Base-by-base conservation (phyloP, 2,329 filamentous ascomycete genomes). In the Arthrinium phaeospermum region DNA sequence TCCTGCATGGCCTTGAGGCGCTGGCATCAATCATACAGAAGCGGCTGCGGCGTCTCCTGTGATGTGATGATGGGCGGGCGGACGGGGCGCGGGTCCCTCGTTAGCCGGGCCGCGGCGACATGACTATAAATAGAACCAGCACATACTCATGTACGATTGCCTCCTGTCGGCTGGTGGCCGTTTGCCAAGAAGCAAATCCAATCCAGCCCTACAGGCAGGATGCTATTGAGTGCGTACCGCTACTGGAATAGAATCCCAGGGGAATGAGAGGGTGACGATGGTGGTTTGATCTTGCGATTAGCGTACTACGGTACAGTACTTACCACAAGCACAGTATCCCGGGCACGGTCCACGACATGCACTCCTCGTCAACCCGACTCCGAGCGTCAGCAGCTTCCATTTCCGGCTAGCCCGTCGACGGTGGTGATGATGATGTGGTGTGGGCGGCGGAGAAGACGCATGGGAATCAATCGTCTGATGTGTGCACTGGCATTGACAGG, bases 381-480 rank as follows among this genome's bases (percentile, higher is more conserved):
- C 51, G 19, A 14, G 34, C n/a, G 57, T 64, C 34, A 64, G 57
- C 57, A 64, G 34, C 57, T 64, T 64, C 57, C 34, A n/a, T 24
- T 64, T 41, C 34, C 34, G 57, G 57, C 57, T 64, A 64, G 19
- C 30, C 14, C 14, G 10, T 3, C 34, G 3, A 64, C 34, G 57
- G 22, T 64, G 57, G 16, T 61, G 27, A 34, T 12, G 51, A 34
- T 30, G 27, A n/a, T 37, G 51, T 22, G 51, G 30, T 57, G 27
- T 57, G 14, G 27, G 14, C 27, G 7, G n/a, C 49, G 49, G n/a
- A 51, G n/a, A 27, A 51, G 24, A 24, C 49, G 22, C 24, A 13
- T 53, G 24, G 51, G 2, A 61, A 27, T 61, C 7, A 61, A 27
- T 61, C 53, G 53, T 61, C 53, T 37, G 53, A 61, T 22, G 53